Base-by-base conservation (phyloP, 257 asterid genomes). In the Penstemon eatonii region DNA sequence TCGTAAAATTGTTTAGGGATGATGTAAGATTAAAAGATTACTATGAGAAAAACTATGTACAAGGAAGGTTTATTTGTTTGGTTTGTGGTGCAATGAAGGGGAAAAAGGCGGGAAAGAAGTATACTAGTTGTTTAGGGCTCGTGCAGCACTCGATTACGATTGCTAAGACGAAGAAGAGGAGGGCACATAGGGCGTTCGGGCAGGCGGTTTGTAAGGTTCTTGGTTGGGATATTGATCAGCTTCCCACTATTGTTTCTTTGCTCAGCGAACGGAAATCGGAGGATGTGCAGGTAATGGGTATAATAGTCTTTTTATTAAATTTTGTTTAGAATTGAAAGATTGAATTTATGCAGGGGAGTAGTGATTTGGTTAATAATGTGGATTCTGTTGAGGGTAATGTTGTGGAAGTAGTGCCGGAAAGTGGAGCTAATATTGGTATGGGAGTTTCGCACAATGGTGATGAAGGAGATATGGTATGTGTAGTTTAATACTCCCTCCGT, bases 151-250 rank as follows among this genome's bases (percentile, higher is more conserved):
- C 90, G 2, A 60, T 75, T 46, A 6, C 80, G 8, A 73, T 83
- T 8, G 85, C 82, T 7, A 86, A 77, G 58, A 79, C 90, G 38
- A 83, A 82, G 65, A 92, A 75, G 79, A 82, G 57, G 79, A 65
- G 64, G 36, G 86, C 85, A 1, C 98, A 87, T 68, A 88, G 88
- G 65, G 89, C 89, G 4, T 85, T 82, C n/a, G 96, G 86, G 46
- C 66, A 73, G 72, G 91, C 80, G 3, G 82, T 87, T 52, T 92
- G 96, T 63, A 78, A 88, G 78, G 74, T 84, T 75, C 89, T 90
- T 80, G 89, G 94, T 56, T 92, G 98, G 98, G 93, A 88, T 51
- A 79, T 86, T 57, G 70, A 81, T 79, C 61, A 67, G 66, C 89
- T 92, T 53, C 69, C 86, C 7, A 11, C 77, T 13, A 47, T 83